Conservation (phyloP, 148 eudicot genomes). For the Rheum nobile region DNA sequence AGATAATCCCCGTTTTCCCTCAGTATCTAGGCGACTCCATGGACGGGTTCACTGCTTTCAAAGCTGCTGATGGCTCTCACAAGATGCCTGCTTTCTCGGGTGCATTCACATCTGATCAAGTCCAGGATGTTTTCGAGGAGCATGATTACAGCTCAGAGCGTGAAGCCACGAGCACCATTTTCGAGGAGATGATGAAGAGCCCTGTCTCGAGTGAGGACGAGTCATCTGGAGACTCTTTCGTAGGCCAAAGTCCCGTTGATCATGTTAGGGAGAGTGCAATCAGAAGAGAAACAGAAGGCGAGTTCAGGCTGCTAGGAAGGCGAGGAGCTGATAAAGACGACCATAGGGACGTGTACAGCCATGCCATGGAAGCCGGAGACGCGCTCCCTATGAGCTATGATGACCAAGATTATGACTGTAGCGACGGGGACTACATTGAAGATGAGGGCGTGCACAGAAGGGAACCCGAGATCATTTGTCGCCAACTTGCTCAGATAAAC, state of each 20-base stretch:
- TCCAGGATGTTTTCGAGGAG: constrained; percentile 85
- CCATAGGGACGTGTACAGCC: constrained; percentile 18
- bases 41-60: constrained; percentile 46
- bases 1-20: constrained; percentile 79
- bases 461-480: constrained; percentile 75
- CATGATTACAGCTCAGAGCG: constrained; percentile 63
- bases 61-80: constrained; percentile 37
- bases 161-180: constrained; percentile 74
- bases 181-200: constrained; percentile 92
- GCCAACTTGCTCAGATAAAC: constrained; percentile 90
- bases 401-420: constrained; percentile 40
- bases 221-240: constrained; percentile 68
- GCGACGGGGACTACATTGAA: constrained; percentile 58
- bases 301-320: constrained; percentile 81
- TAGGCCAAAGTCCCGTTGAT: constrained; percentile 81
- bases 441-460: constrained; percentile 50
- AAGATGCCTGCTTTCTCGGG: constrained; percentile 92
- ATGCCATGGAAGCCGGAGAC: constrained; percentile 41
- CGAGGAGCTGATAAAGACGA: constrained; percentile 27
- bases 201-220: constrained; percentile 96
- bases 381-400: constrained; percentile 38
- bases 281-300: constrained; percentile 92
- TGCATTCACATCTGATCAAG: constrained; percentile 76
- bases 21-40: constrained; percentile 68
- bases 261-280: constrained; percentile 65